Conservation (phyloP, 1,284 basidiomycete species). For the Malassezia obtusa region DNA sequence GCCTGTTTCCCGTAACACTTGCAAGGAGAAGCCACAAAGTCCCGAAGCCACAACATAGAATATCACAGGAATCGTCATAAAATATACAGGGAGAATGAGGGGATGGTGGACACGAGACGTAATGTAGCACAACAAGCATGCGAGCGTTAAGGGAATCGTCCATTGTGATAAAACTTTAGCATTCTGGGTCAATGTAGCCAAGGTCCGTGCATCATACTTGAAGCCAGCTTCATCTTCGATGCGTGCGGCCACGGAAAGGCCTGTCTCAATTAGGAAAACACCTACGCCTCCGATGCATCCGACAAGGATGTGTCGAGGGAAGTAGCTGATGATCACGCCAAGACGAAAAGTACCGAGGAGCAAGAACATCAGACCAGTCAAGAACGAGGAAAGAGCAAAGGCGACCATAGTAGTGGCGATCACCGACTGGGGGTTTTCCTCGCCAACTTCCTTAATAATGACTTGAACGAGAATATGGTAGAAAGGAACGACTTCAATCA, state of each 20-base stretch:
- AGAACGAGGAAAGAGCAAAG: constrained; percentile 76
- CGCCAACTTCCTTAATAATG: constrained; percentile 66
- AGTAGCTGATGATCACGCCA: constrained; percentile 83
- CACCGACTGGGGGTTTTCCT: constrained; percentile 61
- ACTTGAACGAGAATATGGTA: constrained; percentile 79
- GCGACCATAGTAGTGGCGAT: constrained; percentile 83
- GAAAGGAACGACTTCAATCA: constrained; percentile 90
- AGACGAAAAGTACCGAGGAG: constrained; percentile 63
- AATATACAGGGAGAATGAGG: constrained; percentile 79
- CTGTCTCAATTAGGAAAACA: constrained; percentile 60
- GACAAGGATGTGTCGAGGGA: constrained; percentile 74
- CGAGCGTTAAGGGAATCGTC: constrained; percentile 66
- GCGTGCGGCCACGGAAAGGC: constrained; percentile 68
- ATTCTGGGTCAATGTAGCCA: constrained; percentile 52
- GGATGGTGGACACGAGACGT: constrained; percentile 75
- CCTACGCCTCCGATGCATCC: constrained; percentile 94
- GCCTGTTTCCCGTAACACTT: constrained; percentile 58
- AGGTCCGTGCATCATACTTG: constrained; percentile 58
- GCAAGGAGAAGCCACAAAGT: constrained; percentile 59
- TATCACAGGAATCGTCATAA: constrained; percentile 67
- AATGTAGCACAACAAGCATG: constrained; percentile 68
- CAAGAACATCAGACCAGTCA: constrained; percentile 59
- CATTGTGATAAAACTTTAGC: constrained; percentile 61
- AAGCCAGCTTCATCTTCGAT: constrained; percentile 68
- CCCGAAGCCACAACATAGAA: constrained; percentile 69